These are phyloP conservation scores for Neonectria neomacrospora DNA, from an alignment of 2,329 filamentous ascomycete species.

Conservation along the genomic window DNA sequence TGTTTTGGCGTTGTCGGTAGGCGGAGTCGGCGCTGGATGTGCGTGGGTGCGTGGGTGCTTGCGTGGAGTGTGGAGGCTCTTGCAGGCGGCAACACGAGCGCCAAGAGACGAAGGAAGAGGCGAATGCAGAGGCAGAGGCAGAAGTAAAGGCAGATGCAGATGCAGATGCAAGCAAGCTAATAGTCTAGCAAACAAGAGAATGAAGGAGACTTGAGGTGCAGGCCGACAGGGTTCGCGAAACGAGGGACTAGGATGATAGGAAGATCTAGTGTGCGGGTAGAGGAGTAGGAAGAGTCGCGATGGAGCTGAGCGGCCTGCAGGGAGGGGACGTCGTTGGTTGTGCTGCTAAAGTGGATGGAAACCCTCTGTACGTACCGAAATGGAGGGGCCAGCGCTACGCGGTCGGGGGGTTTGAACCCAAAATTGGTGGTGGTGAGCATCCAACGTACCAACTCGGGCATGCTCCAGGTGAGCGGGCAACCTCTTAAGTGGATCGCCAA, in stretches of 20 bases:
- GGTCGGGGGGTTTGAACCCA: conserved; percentile 4
- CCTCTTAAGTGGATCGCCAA: conserved; percentile 20
- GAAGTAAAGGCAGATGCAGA: conserved; percentile 26
- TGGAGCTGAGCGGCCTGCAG: conserved; percentile 5
- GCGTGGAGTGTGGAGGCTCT: conserved; percentile 40
- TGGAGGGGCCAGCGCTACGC: conserved; percentile 13
- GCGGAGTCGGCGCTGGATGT: conserved; percentile 31
- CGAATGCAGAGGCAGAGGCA: conserved; percentile 18
- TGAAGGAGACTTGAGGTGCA: conserved; percentile 41
- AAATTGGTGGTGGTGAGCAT: conserved; percentile 5
- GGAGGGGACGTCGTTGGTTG: conserved; percentile 5
- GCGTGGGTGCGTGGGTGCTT: conserved; percentile 29
- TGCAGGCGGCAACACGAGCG: conserved; percentile 29
- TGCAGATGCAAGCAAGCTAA: conserved; percentile 30
- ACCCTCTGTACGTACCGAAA: conserved; percentile 10
- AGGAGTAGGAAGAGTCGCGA: conserved; percentile 35
- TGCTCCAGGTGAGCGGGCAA: neutral
- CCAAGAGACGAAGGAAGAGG: conserved; percentile 17
- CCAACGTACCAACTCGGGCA: too few relatives aligned
- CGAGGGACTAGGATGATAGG: conserved; percentile 40
- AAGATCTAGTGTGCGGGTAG: conserved; percentile 39
- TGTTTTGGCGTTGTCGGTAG: conserved; percentile 22
- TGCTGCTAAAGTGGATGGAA: conserved; percentile 2
- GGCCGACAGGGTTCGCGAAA: conserved; percentile 40
- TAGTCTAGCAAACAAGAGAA: conserved; percentile 30